phyloP scores from a whole-genome alignment of 305 asterid genomes.

The Solanum aculeatissimum region DNA sequence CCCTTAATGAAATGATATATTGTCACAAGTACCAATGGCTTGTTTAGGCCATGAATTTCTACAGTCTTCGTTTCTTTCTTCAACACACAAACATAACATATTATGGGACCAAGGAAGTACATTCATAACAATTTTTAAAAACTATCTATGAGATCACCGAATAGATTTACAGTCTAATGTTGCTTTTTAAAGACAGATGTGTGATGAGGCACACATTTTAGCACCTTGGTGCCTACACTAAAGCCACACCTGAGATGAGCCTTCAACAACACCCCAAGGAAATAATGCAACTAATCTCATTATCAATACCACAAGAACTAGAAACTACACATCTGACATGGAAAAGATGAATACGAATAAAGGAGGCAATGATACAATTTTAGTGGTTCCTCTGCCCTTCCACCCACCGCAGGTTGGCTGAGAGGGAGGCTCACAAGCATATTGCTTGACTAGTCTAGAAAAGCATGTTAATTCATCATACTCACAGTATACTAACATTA shows the following conservation, averaged over 20 bases:
- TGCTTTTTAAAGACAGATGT: neutral
- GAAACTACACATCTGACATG: neutral
- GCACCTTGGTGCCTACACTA: neutral
- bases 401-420: neutral
- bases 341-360: neutral
- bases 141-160: neutral
- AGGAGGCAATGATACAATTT: neutral
- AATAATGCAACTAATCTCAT: neutral
- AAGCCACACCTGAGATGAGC: neutral
- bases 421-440: neutral
- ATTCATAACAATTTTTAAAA: neutral
- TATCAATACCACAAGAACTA: neutral
- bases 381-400: neutral
- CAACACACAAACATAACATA: neutral
- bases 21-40: neutral
- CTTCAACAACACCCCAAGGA: neutral
- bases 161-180: neutral
- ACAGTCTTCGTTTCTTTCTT: neutral
- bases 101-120: neutral
- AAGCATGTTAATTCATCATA: neutral
- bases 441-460: neutral
- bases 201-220: neutral
- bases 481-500: neutral
- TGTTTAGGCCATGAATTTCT: neutral
- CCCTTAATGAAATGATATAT: neutral